Evolutionary conservation across 805 yeast species (phyloP).

Genomic region (Saturnispora kantuleensis): DNA sequence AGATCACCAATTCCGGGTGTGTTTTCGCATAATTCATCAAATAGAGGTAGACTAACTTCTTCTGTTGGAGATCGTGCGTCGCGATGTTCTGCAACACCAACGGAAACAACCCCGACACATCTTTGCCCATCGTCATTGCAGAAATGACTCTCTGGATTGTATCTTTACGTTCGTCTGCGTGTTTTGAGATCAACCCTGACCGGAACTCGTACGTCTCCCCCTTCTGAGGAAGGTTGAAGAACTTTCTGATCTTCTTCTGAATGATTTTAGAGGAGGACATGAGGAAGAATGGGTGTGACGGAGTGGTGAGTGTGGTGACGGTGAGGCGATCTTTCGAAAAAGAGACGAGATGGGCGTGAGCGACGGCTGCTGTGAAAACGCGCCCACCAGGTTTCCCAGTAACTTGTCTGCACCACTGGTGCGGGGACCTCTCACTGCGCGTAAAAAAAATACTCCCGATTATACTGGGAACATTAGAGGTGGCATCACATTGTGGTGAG

Average conservation of each 20-base stretch:
- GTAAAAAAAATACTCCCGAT: no score
- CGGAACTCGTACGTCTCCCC: slow-evolving; percentile 87
- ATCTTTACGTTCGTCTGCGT: slow-evolving; percentile 89
- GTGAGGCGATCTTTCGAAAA: neutral
- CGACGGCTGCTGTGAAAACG: no score
- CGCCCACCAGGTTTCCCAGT: no score
- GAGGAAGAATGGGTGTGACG: neutral
- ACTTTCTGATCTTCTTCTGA: slow-evolving; percentile 43
- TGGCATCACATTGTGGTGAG: no score
- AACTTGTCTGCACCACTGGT: no score
- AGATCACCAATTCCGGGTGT: slow-evolving; percentile 89
- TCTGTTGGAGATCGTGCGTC: slow-evolving; percentile 92
- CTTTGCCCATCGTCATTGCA: slow-evolving; percentile 97
- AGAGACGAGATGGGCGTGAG: no score
- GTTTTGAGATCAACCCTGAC: slow-evolving; percentile 86
- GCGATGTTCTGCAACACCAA: slow-evolving; percentile 95
- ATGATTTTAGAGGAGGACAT: slow-evolving; percentile 22
- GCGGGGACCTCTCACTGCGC: no score
- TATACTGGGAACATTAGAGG: no score
- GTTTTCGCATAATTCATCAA: slow-evolving; percentile 96
- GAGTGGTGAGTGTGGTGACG: neutral
- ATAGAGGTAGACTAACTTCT: slow-evolving; percentile 88
- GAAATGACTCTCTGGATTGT: slow-evolving; percentile 95
- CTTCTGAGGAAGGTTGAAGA: slow-evolving; percentile 48
- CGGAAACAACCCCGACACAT: slow-evolving; percentile 88